Base-by-base conservation (phyloP, 2,329 filamentous ascomycete species). In the Drechslera avenae region DNA sequence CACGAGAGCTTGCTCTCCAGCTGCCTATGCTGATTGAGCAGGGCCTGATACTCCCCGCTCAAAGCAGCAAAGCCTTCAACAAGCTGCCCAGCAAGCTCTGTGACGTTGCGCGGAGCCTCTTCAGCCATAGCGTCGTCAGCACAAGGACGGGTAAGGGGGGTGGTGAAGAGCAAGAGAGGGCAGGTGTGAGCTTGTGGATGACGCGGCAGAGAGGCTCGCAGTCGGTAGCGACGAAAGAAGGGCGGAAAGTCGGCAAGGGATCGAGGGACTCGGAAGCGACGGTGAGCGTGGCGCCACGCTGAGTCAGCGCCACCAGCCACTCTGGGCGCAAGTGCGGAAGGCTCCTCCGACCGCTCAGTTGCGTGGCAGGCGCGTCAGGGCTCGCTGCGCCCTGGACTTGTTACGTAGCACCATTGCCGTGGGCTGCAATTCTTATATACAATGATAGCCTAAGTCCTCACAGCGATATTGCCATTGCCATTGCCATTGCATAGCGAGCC, bases 1-100 rank as follows among this genome's bases (percentile, higher is more conserved):
- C 73, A 78, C 13, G 69, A 74, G 37, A 81, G 67, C 66, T 77
- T 79, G 61, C 70, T 73, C 60, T 80, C 78, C 32, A 81, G 67
- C 56, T 74, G 71, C 52, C 71, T 67, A 46, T 78, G 75, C 47
- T 75, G 75, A 28, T 74, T 69, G 40, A 74, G 73, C 14, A 81
- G 69, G 39, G 75, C 67, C 60, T 76, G 72, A 57, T 80, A 80
- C 57, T 80, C 78, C 33, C 73, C 73, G 42, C 73, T 75, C 53
- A 81, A 63, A 26, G 76, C 71, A 34, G 75, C 76, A 59, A 80
- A 81, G 52, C 78, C 78, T 46, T 75, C 69, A 1, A 77, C 68
- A 52, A 79, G 73, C 62, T 74, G 71, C 46, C 78, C 72, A 35
- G 69, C 72, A 19, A 76, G 63, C 59, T 71, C 65, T 23, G 60